Evolutionary conservation across 352 stramenopile species (phyloP).

Genomic region (Globisporangium okanoganense): DNA sequence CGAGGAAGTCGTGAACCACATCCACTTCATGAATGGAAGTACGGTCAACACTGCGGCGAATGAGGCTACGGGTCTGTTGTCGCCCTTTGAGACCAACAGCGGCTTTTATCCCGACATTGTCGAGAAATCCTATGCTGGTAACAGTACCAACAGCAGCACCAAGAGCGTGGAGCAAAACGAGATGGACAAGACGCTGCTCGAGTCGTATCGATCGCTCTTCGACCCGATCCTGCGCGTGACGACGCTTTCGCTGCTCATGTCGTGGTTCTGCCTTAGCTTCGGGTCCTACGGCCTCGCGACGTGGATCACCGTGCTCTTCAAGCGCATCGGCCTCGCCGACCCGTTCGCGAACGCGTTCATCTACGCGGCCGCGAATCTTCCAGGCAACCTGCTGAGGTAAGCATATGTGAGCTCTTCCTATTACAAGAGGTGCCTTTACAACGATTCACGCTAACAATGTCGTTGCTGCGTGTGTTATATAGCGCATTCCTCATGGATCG

Average conservation of each 20-base stretch:
- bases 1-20: slow-evolving; percentile 59
- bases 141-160: background rate
- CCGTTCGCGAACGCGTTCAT: slow-evolving; percentile 92
- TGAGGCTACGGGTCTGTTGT: slow-evolving; percentile 28
- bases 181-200: slow-evolving; percentile 16
- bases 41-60: slow-evolving; percentile 4
- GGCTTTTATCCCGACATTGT: background rate
- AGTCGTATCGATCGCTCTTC: slow-evolving; percentile 40
- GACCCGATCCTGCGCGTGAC: slow-evolving; percentile 54
- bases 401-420: background rate
- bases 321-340: slow-evolving; percentile 84
- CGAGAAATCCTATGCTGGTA: background rate
- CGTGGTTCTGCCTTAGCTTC: slow-evolving; percentile 77
- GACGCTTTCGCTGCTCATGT: slow-evolving; percentile 58
- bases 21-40: slow-evolving; percentile 34
- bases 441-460: background rate
- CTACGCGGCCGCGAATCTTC: slow-evolving; percentile 88
- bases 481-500: slow-evolving; percentile 66
- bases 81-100: slow-evolving; percentile 16
- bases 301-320: slow-evolving; percentile 94
- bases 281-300: slow-evolving; percentile 90
- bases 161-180: slow-evolving; percentile 15
- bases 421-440: background rate
- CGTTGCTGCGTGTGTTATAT: background rate
- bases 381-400: slow-evolving; percentile 86